Evolutionary conservation across 1,139 yeast genomes (phyloP).

Genomic region (Kodamaea sp.): DNA sequence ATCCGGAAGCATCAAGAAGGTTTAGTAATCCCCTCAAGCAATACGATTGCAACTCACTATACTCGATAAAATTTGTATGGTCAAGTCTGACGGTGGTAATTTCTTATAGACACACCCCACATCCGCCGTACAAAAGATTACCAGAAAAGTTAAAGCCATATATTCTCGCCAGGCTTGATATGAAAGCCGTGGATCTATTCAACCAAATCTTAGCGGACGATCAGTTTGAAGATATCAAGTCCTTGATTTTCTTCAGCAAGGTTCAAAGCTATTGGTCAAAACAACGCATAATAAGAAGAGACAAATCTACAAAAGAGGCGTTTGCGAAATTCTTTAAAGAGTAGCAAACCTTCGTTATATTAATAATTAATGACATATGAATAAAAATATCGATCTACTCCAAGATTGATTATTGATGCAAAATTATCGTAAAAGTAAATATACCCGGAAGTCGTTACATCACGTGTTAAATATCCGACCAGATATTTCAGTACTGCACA

Average conservation of each 20-base stretch:
- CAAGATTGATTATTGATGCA: too few relatives aligned
- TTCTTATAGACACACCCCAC: slow-evolving; percentile 15
- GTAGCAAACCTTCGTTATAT: too few relatives aligned
- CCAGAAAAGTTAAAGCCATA: slow-evolving; percentile 21
- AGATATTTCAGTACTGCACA: too few relatives aligned
- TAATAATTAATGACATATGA: too few relatives aligned
- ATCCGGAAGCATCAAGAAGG: slow-evolving; percentile 14
- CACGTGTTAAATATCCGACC: too few relatives aligned
- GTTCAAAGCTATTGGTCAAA: slow-evolving; percentile 24
- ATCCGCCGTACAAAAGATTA: slow-evolving; percentile 19
- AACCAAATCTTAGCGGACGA: slow-evolving; percentile 15
- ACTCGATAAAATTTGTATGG: slow-evolving; percentile 19
- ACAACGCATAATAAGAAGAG: slow-evolving; percentile 16
- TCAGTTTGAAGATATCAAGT: slow-evolving; percentile 15
- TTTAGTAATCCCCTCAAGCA: slow-evolving; percentile 21
- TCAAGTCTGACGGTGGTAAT: slow-evolving; percentile 16
- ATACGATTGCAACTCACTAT: slow-evolving; percentile 18
- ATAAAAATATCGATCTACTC: too few relatives aligned
- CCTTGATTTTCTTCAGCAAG: slow-evolving; percentile 18
- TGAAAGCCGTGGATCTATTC: slow-evolving; percentile 20
- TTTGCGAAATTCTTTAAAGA: slow-evolving; percentile 17
- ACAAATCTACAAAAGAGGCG: slow-evolving; percentile 20
- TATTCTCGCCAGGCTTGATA: slow-evolving; percentile 18
- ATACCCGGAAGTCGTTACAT: too few relatives aligned
- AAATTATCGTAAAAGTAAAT: too few relatives aligned